These are phyloP conservation scores for Lecanicillium sp. DNA, from an alignment of 2,329 filamentous ascomycete species.

Conservation along the genomic window DNA sequence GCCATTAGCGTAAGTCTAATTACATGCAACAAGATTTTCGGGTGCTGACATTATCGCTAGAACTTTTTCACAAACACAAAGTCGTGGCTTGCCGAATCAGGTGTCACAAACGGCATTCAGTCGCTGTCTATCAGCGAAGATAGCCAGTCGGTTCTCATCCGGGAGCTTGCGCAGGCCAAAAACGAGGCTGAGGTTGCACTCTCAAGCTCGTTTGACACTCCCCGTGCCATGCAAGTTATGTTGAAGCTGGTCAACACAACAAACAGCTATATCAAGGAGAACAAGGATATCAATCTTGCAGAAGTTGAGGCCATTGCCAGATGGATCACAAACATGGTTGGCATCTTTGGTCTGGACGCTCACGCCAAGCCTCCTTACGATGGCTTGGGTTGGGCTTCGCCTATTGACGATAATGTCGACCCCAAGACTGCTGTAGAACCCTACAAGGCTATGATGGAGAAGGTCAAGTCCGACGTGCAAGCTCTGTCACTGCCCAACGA, in stretches of 20 bases:
- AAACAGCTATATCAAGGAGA: constrained; percentile 51
- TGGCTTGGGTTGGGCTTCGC: constrained; percentile 47
- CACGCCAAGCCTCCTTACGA: constrained; percentile 46
- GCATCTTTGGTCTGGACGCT: constrained; percentile 73
- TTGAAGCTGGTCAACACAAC: constrained; percentile 69
- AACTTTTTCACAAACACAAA: constrained; percentile 53
- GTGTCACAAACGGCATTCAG: constrained; percentile 24
- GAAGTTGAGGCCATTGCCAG: constrained; percentile 52
- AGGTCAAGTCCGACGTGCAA: constrained; percentile 37
- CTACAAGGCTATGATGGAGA: constrained; percentile 36
- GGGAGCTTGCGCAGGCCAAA: constrained; percentile 44
- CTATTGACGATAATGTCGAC: constrained; percentile 30
- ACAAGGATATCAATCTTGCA: constrained; percentile 36
- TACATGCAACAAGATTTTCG: neutral
- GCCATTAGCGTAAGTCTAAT: constrained; percentile 52
- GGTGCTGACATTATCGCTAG: constrained; percentile 22
- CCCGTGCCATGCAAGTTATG: constrained; percentile 68
- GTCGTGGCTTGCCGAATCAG: constrained; percentile 41
- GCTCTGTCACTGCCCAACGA: constrained; percentile 40
- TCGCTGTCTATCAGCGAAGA: constrained; percentile 28
- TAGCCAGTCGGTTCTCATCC: constrained; percentile 23
- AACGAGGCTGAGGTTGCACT: constrained; percentile 51
- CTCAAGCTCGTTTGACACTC: constrained; percentile 82
- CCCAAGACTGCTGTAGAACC: constrained; percentile 37
- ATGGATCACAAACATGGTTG: constrained; percentile 77